phyloP scores from a whole-genome alignment of 2,329 filamentous ascomycete species.

The Hypoxylon sp. region DNA sequence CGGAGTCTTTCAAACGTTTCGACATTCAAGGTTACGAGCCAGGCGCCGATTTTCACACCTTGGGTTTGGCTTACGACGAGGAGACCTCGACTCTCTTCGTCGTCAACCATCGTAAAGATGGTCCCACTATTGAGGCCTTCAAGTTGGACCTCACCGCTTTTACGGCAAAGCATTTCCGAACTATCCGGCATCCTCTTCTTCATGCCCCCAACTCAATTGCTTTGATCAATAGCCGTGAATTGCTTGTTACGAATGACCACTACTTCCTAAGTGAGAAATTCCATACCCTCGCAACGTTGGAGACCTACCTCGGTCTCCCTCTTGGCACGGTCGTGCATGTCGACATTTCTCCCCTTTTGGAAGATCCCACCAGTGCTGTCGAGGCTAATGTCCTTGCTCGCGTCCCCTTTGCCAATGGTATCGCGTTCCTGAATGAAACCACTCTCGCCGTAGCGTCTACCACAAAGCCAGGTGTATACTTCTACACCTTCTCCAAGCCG shows the following conservation, averaged over 20 bases:
- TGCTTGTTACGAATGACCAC: slow-evolving; percentile 62
- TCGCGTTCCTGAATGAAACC: slow-evolving; percentile 58
- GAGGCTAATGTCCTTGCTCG: slow-evolving; percentile 52
- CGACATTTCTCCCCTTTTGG: slow-evolving; percentile 42
- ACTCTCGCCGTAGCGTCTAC: slow-evolving; percentile 59
- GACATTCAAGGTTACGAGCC: slow-evolving; percentile 48
- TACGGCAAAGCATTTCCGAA: slow-evolving; percentile 56
- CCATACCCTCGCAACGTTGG: slow-evolving; percentile 51
- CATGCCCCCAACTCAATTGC: slow-evolving; percentile 59
- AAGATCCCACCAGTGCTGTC: slow-evolving; percentile 36
- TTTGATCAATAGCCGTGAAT: slow-evolving; percentile 54
- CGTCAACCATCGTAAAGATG: slow-evolving; percentile 56
- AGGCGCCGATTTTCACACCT: slow-evolving; percentile 56
- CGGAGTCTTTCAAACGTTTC: slow-evolving; percentile 47
- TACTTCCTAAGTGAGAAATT: slow-evolving; percentile 51
- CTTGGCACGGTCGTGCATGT: slow-evolving; percentile 58
- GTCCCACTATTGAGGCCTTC: slow-evolving; percentile 59
- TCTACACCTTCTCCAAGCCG: slow-evolving; percentile 50
- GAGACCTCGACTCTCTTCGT: slow-evolving; percentile 56
- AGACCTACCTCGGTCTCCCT: slow-evolving; percentile 56
- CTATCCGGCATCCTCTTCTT: slow-evolving; percentile 58
- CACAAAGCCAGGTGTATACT: slow-evolving; percentile 48
- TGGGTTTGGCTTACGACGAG: slow-evolving; percentile 59
- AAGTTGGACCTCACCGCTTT: slow-evolving; percentile 54
- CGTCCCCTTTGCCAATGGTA: slow-evolving; percentile 60